These are phyloP conservation scores for Quercus phellos DNA, from an alignment of 331 rosid genomes.

Conservation along the genomic window DNA sequence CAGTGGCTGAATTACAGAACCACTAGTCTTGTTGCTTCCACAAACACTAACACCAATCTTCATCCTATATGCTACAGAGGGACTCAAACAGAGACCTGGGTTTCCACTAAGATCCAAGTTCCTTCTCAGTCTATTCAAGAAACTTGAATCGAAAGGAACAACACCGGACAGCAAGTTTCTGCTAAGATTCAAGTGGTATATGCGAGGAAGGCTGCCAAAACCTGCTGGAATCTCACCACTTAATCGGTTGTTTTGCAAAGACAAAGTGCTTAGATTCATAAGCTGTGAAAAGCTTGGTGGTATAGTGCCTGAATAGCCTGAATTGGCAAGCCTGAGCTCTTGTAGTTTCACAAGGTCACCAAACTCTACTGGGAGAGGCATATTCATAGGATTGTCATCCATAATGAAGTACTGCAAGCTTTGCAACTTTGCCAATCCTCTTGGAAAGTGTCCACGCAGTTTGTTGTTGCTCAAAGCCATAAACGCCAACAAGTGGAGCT, in stretches of 20 bases:
- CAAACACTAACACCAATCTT: constrained; percentile 46
- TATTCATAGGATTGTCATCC: constrained; percentile 45
- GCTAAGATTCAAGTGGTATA: constrained; percentile 55
- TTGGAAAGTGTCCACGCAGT: constrained; percentile 30
- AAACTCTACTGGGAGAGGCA: constrained; percentile 31
- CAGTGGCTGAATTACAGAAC: constrained; percentile 22
- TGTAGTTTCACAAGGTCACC: constrained; percentile 41
- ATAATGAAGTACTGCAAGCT: constrained; percentile 49
- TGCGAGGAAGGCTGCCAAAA: constrained; percentile 36
- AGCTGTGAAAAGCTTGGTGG: constrained; percentile 41
- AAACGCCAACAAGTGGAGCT: constrained; percentile 28
- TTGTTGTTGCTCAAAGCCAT: constrained; percentile 46
- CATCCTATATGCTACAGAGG: constrained; percentile 26
- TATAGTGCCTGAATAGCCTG: constrained; percentile 40
- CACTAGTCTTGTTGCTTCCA: constrained; percentile 22
- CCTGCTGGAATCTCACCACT: constrained; percentile 34
- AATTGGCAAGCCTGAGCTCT: constrained; percentile 47
- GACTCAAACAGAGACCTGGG: constrained; percentile 43
- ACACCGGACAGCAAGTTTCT: constrained; percentile 33
- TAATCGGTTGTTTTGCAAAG: constrained; percentile 41
- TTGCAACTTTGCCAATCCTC: constrained; percentile 35
- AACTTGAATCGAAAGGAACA: constrained; percentile 52
- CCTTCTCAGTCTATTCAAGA: constrained; percentile 41
- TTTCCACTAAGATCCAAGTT: constrained; percentile 53
- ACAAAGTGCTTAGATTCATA: constrained; percentile 41